Evolutionary conservation across 1,284 basidiomycete species (phyloP), one percentile per base, ranked within the genome.

Genomic region (Papiliotrema nemorosa): DNA sequence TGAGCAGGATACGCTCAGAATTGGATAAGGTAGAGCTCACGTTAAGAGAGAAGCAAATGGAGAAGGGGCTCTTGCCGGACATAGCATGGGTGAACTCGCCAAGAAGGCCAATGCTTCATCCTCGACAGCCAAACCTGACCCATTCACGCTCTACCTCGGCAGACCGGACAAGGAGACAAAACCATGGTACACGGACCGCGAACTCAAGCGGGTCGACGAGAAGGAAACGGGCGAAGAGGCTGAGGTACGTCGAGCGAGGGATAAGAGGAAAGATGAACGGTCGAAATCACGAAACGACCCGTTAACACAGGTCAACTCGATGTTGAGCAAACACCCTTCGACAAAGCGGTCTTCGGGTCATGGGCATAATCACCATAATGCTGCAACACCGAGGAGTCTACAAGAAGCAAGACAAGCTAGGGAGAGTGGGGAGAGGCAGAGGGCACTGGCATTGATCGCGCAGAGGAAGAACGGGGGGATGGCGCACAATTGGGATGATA

Each of bases 161-260:
- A 62, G 75, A 31, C 73, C 75, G 0, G 72, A 72, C 10, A 58
- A 67, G 21, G 75, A 76, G 58, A 74, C 72, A 3, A 71, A 71
- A 50, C 74, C 75, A 4, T 76, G 75, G 75, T 76, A 75, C 47
- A 62, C 67, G 2, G 70, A 76, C 53, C 54, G 55, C 14, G 66
- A 72, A 6, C 54, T 76, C 29, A 63, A 63, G 46, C 60, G 65
- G 12, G 59, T 63, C 20, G 73, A 75, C 27, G 73, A 76, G 29
- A 63, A 57, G 33, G 71, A 69, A 36, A 57, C 57, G 7, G 70
- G 68, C 2, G 70, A 74, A 31, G 62, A 70, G 29, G 68, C 68
- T 0, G 60, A 66, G 39, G 56, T 59, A n/a, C 52, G 68, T 6
- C 51, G 72, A n/a, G 71, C 62, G 26, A 59, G 67, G 21, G 61